phyloP scores from a whole-genome alignment of 192 early-diverging fungal genomes.

The Backusella mclennaniae region DNA sequence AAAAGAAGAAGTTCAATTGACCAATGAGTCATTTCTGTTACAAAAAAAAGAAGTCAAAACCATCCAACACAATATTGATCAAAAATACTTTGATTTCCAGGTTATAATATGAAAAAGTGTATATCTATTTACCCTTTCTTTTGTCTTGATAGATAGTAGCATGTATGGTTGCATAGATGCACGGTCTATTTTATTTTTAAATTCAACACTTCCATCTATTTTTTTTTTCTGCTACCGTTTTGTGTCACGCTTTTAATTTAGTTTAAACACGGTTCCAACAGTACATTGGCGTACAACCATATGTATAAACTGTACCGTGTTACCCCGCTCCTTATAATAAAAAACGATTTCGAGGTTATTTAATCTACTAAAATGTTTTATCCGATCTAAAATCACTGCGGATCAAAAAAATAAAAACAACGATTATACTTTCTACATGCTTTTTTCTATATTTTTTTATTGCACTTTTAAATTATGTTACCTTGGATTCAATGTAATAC shows the following conservation, averaged over 20 bases:
- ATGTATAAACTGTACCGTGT: background rate
- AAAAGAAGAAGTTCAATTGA: too few relatives aligned
- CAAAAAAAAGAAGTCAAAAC: too few relatives aligned
- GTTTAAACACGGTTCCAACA: background rate
- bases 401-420: background rate
- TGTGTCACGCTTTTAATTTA: background rate
- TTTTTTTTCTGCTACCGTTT: background rate
- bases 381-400: background rate
- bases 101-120: too few relatives aligned
- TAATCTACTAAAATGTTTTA: background rate
- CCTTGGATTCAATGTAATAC: background rate
- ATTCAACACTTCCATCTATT: background rate
- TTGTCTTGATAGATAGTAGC: too few relatives aligned
- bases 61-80: too few relatives aligned
- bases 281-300: background rate
- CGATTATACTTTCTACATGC: too few relatives aligned
- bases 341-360: background rate
- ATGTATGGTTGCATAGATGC: background rate
- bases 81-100: too few relatives aligned
- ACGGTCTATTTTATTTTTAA: background rate
- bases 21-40: too few relatives aligned
- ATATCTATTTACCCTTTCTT: too few relatives aligned
- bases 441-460: too few relatives aligned
- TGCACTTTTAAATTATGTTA: background rate
- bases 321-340: background rate